Evolutionary conservation across 441 rosid genomes (phyloP), one percentile per base, ranked within the genome.

Genomic region (Gossypium trilobum): DNA sequence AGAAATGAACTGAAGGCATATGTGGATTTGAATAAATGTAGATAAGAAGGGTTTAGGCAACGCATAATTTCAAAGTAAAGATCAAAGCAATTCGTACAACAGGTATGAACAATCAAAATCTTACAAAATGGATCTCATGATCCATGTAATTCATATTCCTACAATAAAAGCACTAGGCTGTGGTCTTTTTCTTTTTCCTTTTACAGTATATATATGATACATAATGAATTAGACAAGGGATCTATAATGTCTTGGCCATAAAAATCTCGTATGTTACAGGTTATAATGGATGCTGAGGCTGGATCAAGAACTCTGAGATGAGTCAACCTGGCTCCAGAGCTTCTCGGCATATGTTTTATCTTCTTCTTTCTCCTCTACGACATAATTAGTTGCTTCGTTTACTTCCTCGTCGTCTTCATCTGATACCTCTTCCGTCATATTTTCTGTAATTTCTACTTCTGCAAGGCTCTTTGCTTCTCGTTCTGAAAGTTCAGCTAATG

Each of bases 301-400:
- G 51, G n/a, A 50, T 84, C 82, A 82, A 59, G 79, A 75, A 76
- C 82, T 85, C 73, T 78, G 76, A 7, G 87, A 84, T 0, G 85
- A 87, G 70, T 87, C 95, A 46, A 88, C 92, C 75, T 86, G 90
- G 70, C 76, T 84, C 95, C 97, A 91, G 17, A 87, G 84, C 69
- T 75, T 83, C 77, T 85, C 87, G 33, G 87, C 95, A 70, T 91
- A 91, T 72, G 86, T 89, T 78, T 82, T 87, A 73, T 90, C 96
- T 67, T 91, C 93, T 83, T 87, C 91, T 74, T 87, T 84, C 82
- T 88, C 97, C 78, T 83, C 85, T n/a, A 54, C 79, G 71, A 74
- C 76, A 65, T 73, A 77, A 65, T 67, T 82, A 66, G 51, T 74
- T 46, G 80, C 82, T 65, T 76, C 88, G 8, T 73, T 78, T 27